Conservation (phyloP, 2,329 filamentous ascomycete genomes). For the Didymella lethalis region DNA sequence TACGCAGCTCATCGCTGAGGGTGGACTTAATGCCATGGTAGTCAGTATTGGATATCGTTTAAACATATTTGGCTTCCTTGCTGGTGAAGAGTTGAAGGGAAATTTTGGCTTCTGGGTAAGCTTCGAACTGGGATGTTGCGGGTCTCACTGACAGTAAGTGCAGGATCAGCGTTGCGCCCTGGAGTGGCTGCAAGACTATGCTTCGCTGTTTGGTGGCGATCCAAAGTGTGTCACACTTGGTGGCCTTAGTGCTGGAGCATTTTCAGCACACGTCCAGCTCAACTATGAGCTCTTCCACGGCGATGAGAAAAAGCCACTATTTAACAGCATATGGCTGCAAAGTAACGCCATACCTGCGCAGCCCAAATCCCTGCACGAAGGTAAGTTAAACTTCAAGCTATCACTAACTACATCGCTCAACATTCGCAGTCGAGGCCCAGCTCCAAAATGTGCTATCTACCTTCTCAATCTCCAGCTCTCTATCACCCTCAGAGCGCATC, state of each 20-base stretch:
- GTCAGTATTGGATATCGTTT: slow-evolving; percentile 19
- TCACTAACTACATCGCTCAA: not conserved
- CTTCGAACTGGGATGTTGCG: rapidly evolving
- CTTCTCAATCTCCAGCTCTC: not conserved
- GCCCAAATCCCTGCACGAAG: slow-evolving; percentile 13
- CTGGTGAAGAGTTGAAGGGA: slow-evolving; percentile 12
- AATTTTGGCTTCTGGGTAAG: slow-evolving; percentile 20
- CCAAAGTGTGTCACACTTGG: slow-evolving; percentile 7
- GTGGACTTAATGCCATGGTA: slow-evolving; percentile 14
- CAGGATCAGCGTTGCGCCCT: slow-evolving; percentile 16
- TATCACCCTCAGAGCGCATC: slow-evolving; percentile 5
- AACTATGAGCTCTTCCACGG: slow-evolving; percentile 15
- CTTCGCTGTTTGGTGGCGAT: slow-evolving; percentile 2
- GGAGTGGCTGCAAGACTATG: slow-evolving; percentile 13
- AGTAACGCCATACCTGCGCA: slow-evolving; percentile 21
- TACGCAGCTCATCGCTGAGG: slow-evolving; percentile 17
- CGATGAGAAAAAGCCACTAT: slow-evolving; percentile 5
- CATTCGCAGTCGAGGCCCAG: slow-evolving; percentile 3
- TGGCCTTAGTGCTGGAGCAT: slow-evolving; percentile 15
- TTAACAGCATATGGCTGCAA: slow-evolving; percentile 13
- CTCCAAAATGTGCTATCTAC: slow-evolving; percentile 11
- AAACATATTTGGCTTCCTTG: slow-evolving; percentile 21
- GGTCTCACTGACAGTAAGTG: not conserved
- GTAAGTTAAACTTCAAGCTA: not conserved
- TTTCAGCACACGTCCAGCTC: slow-evolving; percentile 15